These are phyloP conservation scores for Breynia disticha DNA, from an alignment of 441 rosid species.

Conservation along the genomic window DNA sequence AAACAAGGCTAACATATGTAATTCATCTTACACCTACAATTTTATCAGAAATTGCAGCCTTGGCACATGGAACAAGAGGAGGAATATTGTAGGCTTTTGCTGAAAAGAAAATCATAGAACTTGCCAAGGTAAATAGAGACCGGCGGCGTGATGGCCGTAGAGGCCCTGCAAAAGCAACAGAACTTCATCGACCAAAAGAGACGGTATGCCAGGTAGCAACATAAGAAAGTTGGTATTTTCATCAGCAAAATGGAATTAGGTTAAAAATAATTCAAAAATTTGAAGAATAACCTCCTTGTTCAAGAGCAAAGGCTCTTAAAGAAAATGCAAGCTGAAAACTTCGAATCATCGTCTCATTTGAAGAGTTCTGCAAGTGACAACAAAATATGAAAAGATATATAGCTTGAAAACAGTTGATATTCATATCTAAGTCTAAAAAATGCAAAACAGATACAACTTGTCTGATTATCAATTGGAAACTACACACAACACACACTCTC, in stretches of 20 bases:
- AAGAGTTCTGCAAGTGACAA: slow-evolving; percentile 45
- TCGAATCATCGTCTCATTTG: slow-evolving; percentile 59
- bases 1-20: slow-evolving; percentile 5
- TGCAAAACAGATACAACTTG: too few relatives aligned
- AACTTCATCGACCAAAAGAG: slow-evolving; percentile 15
- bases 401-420: neutral
- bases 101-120: slow-evolving; percentile 71
- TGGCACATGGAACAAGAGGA: slow-evolving; percentile 55
- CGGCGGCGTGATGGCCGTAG: slow-evolving; percentile 72
- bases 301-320: slow-evolving; percentile 50
- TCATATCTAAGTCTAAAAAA: neutral
- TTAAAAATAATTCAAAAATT: neutral
- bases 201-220: slow-evolving; percentile 4
- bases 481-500: too few relatives aligned
- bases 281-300: slow-evolving; percentile 39
- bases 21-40: slow-evolving; percentile 32
- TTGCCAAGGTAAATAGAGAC: slow-evolving; percentile 60
- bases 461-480: too few relatives aligned
- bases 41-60: slow-evolving; percentile 52
- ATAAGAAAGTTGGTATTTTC: neutral
- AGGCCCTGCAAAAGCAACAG: slow-evolving; percentile 41
- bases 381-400: slow-evolving; percentile 10
- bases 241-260: neutral
- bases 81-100: slow-evolving; percentile 65
- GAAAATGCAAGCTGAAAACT: slow-evolving; percentile 86